phyloP scores from a whole-genome alignment of 1,284 basidiomycete species.

The Cryptococcus sp. region DNA sequence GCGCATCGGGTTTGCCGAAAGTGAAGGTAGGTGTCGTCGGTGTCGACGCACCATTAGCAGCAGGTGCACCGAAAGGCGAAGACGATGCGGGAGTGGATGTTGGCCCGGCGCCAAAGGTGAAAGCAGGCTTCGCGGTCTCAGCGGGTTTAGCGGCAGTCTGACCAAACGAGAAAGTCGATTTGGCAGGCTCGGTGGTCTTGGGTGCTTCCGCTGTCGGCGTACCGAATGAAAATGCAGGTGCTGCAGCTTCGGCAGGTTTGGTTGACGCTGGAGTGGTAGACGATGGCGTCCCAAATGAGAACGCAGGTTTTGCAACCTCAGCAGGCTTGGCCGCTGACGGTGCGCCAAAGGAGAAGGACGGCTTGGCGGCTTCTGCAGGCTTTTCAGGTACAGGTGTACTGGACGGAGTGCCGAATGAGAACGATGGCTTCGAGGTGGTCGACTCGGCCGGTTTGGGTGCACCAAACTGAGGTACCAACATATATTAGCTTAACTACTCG shows the following conservation, averaged over 20 bases:
- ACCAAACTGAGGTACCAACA: conserved; percentile 8
- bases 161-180: conserved; percentile 21
- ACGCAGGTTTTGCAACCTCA: conserved; percentile 20
- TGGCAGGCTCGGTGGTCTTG: conserved; percentile 12
- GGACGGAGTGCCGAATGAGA: conserved; percentile 5
- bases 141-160: conserved; percentile 21
- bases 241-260: conserved; percentile 18
- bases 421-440: background rate
- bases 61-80: conserved; percentile 9
- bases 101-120: conserved; percentile 24
- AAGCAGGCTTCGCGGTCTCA: conserved; percentile 21
- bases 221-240: conserved; percentile 21
- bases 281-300: conserved; percentile 24
- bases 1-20: conserved; percentile 23
- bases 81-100: background rate
- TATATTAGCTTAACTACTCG: background rate
- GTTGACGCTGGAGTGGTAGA: background rate
- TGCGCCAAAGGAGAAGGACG: conserved; percentile 21
- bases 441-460: conserved; percentile 8
- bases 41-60: conserved; percentile 11
- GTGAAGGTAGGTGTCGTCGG: conserved; percentile 15
- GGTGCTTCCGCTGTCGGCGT: conserved; percentile 6
- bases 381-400: background rate
- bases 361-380: conserved; percentile 20
- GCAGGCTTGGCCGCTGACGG: conserved; percentile 23